Evolutionary conservation across 2,329 filamentous ascomycete species (phyloP).

Genomic region (Penicillium concentricum): DNA sequence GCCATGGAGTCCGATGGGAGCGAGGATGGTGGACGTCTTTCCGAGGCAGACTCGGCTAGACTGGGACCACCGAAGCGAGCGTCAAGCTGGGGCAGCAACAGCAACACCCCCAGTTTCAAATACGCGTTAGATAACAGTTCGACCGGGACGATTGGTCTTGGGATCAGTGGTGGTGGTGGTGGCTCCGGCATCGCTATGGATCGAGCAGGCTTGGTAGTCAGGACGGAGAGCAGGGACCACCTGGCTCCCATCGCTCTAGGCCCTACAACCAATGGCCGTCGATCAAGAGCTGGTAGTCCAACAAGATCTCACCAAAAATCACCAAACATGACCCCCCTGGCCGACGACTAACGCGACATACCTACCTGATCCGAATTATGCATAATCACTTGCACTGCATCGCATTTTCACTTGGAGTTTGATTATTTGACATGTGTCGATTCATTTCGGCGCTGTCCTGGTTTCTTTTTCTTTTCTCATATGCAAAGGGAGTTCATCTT

Average conservation of each 20-base stretch:
- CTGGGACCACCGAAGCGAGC: constrained; percentile 54
- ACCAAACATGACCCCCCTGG: constrained; percentile 36
- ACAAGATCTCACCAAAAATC: constrained; percentile 45
- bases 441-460: background rate
- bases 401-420: constrained; percentile 28
- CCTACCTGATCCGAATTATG: constrained; percentile 13
- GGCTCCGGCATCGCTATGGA: constrained; percentile 49
- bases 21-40: constrained; percentile 62
- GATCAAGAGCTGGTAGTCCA: constrained; percentile 47
- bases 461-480: background rate
- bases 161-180: constrained; percentile 27
- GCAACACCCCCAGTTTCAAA: constrained; percentile 35
- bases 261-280: constrained; percentile 49
- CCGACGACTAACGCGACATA: constrained; percentile 31
- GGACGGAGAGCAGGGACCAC: constrained; percentile 84
- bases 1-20: constrained; percentile 54
- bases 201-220: constrained; percentile 70
- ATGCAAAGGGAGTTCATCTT: background rate
- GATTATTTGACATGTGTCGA: constrained; percentile 6
- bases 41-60: constrained; percentile 55
- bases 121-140: constrained; percentile 43
- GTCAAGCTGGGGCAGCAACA: constrained; percentile 33
- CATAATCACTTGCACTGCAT: constrained; percentile 15
- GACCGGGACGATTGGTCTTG: constrained; percentile 38
- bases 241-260: constrained; percentile 56